Conservation (phyloP, 495 filamentous ascomycete genomes). For the Aspergillus ellipticus region DNA sequence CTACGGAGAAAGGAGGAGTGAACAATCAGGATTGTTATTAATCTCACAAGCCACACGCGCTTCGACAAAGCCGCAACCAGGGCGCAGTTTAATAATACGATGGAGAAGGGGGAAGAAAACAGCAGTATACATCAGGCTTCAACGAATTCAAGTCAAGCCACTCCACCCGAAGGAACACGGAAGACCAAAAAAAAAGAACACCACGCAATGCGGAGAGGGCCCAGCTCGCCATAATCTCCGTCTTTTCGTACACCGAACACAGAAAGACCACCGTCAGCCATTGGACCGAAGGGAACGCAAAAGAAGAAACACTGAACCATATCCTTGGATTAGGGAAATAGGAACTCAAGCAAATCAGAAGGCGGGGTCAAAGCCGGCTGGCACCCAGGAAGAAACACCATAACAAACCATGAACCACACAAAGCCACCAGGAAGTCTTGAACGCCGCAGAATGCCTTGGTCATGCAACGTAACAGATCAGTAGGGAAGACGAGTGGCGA, state of each 20-base stretch:
- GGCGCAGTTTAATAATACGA: background rate
- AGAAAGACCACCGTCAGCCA: background rate
- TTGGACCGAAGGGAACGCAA: background rate
- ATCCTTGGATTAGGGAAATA: background rate
- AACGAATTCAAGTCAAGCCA: background rate
- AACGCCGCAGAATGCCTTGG: slow-evolving; percentile 10
- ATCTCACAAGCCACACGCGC: background rate
- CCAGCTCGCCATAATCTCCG: slow-evolving; percentile 20
- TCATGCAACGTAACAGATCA: background rate
- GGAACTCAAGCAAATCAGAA: background rate
- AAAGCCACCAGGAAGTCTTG: slow-evolving; percentile 4
- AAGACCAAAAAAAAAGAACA: slow-evolving; percentile 8
- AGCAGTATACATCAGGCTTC: background rate
- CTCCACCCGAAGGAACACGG: background rate
- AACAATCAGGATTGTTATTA: background rate
- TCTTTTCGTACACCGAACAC: slow-evolving; percentile 8
- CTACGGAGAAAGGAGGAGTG: background rate
- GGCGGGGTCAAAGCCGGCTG: background rate
- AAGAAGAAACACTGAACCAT: background rate
- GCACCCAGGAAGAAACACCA: slow-evolving; percentile 13
- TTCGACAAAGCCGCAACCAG: background rate
- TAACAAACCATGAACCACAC: slow-evolving; percentile 19
- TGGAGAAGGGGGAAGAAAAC: slow-evolving; percentile 4
- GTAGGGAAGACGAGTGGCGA: background rate
- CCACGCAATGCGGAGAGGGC: slow-evolving; percentile 11